Base-by-base conservation (phyloP, 192 early-diverging fungal genomes). In the Chytriomyces hyalinus region DNA sequence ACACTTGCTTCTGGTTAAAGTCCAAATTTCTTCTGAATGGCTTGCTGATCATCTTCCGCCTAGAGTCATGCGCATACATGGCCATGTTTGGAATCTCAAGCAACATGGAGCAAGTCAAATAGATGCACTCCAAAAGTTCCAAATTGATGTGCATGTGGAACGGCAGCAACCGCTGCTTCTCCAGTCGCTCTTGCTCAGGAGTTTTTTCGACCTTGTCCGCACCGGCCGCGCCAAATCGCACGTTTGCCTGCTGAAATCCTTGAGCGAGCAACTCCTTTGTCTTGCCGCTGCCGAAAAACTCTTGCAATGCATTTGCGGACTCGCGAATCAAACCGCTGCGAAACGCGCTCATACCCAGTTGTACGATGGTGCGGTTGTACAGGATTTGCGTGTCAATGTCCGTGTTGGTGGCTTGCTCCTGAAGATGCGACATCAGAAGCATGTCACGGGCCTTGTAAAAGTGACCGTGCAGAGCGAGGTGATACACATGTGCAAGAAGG, bases 121-220 rank as follows among this genome's bases (percentile, higher is more conserved):
- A 98, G 43, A 95, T 93, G 81, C 95, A 97, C 88, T 99, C 98
- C 59, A 99, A 84, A 20, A 98, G 90, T 86, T 99, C 98, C 65
- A 99, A 84, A 87, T 99, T 98, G 84, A 99, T 96, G 87, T 97
- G 96, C 93, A 98, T 96, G 87, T 99, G 97, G 93, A 98, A 98
- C 24, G 97, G 97, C 78, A 99, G 86, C 88, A 98, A 97, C 72
- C 97, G 89, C 86, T 93, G 94, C 79, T 94, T 93, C 83, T 97
- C 95, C 22, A 96, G 87, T 78, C 92, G 89, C 84, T 98, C 97
- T 77, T 96, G 92, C 79, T 96, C 96, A 0, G 94, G 90, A 22
- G 96, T 92, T 76, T 92, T 87, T 84, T 95, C 92, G 50, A 89
- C 89, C 78, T 88, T 92, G 74, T 90, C 90, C 82, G 92, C 91